Evolutionary conservation across 331 rosid genomes (phyloP), one percentile per base, ranked within the genome.

Genomic region (Saraca asoca): DNA sequence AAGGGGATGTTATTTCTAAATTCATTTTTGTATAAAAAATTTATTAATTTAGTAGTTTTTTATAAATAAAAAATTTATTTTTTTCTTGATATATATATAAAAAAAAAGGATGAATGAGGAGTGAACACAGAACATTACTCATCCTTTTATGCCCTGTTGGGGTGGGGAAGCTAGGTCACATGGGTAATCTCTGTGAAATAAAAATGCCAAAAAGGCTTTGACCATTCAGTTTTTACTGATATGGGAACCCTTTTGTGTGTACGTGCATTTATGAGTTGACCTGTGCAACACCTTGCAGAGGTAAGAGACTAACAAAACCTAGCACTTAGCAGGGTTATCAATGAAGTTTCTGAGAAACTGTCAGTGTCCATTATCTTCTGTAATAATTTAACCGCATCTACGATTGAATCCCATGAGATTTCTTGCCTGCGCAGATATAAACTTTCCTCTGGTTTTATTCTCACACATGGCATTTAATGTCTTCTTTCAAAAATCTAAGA

Each of bases 381-480:
- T 37, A 14, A 66, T 41, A 24, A 9, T 58, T 77, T 59, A 66
- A 51, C 74, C 42, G 68, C 54, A 45, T 66, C 29, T 65, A 8
- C 58, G 58, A 66, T 57, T 60, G 33, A 58, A 16, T 60, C 82
- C 52, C 71, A 72, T 67, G 11, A 77, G 74, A 60, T 45, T 71
- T 69, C 71, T 48, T 66, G 43, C 66, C 61, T 62, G 66, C 78
- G 66, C 71, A 78, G 66, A 52, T 37, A 65, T 60, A 63, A 50
- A 57, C 64, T 64, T 37, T 39, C 31, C 8, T 56, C 53, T 41
- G 34, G 17, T n/a, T 41, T 62, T 76, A 62, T 20, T 18, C 67
- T 48, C 62, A 16, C 15, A 5, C 9, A 20, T 12, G 57, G 14
- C 51, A 39, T 29, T 45, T 9, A 43, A 43, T 63, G 31, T 63